phyloP scores from a whole-genome alignment of 148 eudicot genomes.

The Cornus controversa region DNA sequence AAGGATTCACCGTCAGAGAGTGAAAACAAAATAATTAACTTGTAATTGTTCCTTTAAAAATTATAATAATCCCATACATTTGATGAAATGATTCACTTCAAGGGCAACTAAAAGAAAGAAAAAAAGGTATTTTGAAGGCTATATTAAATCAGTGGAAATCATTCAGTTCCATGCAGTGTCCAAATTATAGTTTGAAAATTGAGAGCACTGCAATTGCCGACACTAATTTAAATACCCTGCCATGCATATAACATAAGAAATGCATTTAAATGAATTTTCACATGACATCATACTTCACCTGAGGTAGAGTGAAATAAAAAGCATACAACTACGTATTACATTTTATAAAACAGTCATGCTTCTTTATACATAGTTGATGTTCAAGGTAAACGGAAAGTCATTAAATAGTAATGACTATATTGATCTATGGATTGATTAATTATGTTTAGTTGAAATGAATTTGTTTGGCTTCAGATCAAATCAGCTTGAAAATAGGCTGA shows the following conservation, averaged over 20 bases:
- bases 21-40: not conserved
- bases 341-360: not conserved
- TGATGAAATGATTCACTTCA: not conserved
- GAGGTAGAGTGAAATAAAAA: not conserved
- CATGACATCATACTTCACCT: not conserved
- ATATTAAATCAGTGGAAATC: not conserved
- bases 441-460: not conserved
- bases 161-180: not conserved
- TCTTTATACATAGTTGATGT: not conserved
- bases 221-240: not conserved
- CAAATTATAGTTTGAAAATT: not conserved
- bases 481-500: not conserved
- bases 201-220: not conserved
- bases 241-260: not conserved
- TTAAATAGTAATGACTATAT: not conserved
- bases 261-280: not conserved
- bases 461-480: not conserved
- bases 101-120: not conserved
- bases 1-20: not conserved
- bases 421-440: not conserved
- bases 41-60: not conserved
- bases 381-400: not conserved
- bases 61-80: not conserved
- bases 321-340: too few species aligned
- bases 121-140: not conserved